These are phyloP conservation scores for Lepiota brunneoincarnata DNA, from an alignment of 768 basidiomycete genomes.

Conservation along the genomic window DNA sequence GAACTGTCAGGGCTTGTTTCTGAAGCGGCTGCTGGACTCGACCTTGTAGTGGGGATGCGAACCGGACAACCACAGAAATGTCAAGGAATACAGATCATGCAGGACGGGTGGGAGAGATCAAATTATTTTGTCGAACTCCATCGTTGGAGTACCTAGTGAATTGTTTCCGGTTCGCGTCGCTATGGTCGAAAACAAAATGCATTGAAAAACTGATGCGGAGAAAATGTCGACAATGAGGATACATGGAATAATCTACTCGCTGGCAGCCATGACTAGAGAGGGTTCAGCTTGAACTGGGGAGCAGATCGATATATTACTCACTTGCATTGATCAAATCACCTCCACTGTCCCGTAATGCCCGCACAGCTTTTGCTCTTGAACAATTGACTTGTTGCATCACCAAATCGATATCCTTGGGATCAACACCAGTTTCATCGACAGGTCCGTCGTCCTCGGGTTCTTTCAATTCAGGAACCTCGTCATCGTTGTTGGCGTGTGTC, in stretches of 20 bases:
- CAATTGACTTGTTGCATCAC: constrained; percentile 89
- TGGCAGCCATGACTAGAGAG: constrained; percentile 82
- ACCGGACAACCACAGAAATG: constrained; percentile 16
- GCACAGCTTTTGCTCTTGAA: constrained; percentile 88
- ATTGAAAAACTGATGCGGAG: constrained; percentile 24
- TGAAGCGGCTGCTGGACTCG: constrained; percentile 60
- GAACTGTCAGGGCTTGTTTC: constrained; percentile 66
- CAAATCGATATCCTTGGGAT: constrained; percentile 92
- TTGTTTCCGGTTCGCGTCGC: background rate
- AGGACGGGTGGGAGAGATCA: constrained; percentile 84
- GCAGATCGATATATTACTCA: constrained; percentile 41
- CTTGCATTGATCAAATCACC: constrained; percentile 97
- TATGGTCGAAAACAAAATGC: constrained; percentile 16
- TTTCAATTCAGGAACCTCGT: constrained; percentile 84
- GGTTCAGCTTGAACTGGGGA: constrained; percentile 2
- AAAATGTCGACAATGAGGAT: constrained; percentile 28
- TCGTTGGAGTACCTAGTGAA: constrained; percentile 44
- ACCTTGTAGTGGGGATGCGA: constrained; percentile 46
- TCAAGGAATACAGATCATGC: constrained; percentile 62
- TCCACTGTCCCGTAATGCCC: constrained; percentile 85
- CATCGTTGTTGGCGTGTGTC: constrained; percentile 69
- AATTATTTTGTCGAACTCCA: constrained; percentile 83
- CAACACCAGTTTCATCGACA: constrained; percentile 84
- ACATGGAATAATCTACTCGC: constrained; percentile 57
- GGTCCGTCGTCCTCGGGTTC: constrained; percentile 78